These are phyloP conservation scores for Diaporthe amygdali DNA, from an alignment of 2,329 filamentous ascomycete genomes.

Conservation along the genomic window DNA sequence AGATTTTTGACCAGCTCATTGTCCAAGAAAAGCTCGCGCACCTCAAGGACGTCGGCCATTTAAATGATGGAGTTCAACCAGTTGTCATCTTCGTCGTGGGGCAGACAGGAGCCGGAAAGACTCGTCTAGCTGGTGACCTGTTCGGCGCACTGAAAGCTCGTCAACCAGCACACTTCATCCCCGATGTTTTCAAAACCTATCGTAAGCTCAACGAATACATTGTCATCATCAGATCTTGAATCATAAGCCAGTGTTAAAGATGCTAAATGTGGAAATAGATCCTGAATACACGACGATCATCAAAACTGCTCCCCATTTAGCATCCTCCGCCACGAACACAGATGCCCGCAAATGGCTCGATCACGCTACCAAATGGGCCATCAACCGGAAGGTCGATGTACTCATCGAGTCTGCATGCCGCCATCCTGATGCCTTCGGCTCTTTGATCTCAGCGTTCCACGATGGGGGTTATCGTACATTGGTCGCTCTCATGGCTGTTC, in stretches of 20 bases:
- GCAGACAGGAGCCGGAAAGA: constrained; percentile 56
- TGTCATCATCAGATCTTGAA: neutral
- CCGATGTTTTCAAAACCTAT: constrained; percentile 55
- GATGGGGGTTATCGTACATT: constrained; percentile 41
- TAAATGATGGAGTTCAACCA: constrained; percentile 31
- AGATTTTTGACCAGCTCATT: constrained; percentile 30
- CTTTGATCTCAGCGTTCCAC: constrained; percentile 41
- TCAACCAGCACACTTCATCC: constrained; percentile 47
- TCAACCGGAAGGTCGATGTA: constrained; percentile 38
- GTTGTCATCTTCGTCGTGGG: constrained; percentile 50
- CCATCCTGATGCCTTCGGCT: constrained; percentile 45
- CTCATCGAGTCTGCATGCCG: constrained; percentile 53
- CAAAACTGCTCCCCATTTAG: constrained; percentile 23
- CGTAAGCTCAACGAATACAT: constrained; percentile 25
- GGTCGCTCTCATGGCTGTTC: constrained; percentile 49
- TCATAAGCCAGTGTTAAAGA: neutral
- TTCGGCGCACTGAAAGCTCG: constrained; percentile 31
- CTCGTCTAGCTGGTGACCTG: constrained; percentile 46
- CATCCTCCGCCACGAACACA: constrained; percentile 40
- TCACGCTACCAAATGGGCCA: constrained; percentile 42
- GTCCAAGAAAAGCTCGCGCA: constrained; percentile 38
- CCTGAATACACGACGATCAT: constrained; percentile 44
- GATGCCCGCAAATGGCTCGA: constrained; percentile 52
- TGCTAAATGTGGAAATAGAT: constrained; percentile 28
- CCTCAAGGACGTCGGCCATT: constrained; percentile 22